Base-by-base conservation (phyloP, 2,329 filamentous ascomycete species). In the Nannizzia gypsea region DNA sequence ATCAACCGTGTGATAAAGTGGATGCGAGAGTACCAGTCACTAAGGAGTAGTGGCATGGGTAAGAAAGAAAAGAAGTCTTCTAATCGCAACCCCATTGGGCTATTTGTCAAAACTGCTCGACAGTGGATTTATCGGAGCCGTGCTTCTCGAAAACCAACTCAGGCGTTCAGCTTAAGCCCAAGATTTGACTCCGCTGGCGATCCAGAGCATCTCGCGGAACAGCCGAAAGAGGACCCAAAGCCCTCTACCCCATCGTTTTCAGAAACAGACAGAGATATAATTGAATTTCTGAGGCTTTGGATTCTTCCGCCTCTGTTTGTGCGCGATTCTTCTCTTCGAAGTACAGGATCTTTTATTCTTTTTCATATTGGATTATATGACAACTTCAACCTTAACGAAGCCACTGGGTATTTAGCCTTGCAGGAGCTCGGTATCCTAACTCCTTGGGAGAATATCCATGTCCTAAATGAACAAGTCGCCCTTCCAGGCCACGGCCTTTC, bases 341-440 rank as follows among this genome's bases (percentile, higher is more conserved):
- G 81, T 38, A 71, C 82, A 22, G 80, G 78, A 22, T 77, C 81
- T 15, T 71, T 81, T 59, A 76, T 86, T 15, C 71, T 86, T 60
- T 77, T 79, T 52, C 78, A 80, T 1, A 80, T 78, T 0, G 81
- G 78, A 2, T 76, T 82, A 69, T 86, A 86, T 67, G 72, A 73
- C 28, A 70, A 69, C 26, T 66, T 77, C 38, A 68, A 67, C 13
- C 65, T 78, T 17, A 69, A 68, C 46, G 61, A 69, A 13, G 63
- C 65, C 6, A 74, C 77, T 36, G 76, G 77, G 38, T 72, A 72
- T 56, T 64, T 82, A 15, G 79, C 86, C 58, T 67, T 86, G 28
- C 82, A 85, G 65, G 83, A 86, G 64, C 71, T 86, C 22, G 83
- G 83, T 1, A 80, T 82, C 0, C 69, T 84, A n/a, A 68, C 78